Conservation (phyloP, 208 protist genomes). For the Acanthamoeba culbertsoni region DNA sequence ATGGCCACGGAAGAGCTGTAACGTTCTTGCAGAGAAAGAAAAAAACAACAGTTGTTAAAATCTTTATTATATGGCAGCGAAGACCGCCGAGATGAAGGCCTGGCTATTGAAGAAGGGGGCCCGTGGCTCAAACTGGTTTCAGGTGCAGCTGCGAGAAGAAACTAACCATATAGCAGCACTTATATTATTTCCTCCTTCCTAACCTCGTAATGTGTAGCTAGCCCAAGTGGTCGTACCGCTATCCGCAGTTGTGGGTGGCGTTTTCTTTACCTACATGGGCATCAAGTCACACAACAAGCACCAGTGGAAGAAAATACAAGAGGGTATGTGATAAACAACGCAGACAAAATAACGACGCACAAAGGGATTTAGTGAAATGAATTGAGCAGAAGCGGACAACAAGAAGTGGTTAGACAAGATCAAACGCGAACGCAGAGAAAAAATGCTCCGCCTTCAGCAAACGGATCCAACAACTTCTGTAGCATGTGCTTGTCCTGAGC, state of each 20-base stretch:
- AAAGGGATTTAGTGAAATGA: neutral
- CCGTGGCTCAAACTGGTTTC: conserved; percentile 3
- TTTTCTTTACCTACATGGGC: conserved; percentile 17
- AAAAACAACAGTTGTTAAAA: neutral
- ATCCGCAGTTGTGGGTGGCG: neutral
- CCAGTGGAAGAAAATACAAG: neutral
- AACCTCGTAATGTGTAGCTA: neutral
- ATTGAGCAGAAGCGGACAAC: neutral
- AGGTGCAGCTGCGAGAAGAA: neutral
- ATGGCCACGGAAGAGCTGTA: too few relatives aligned
- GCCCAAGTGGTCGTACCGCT: neutral
- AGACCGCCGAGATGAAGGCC: neutral
- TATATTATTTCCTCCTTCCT: neutral
- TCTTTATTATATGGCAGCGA: neutral
- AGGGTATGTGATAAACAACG: neutral
- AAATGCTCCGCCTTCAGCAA: conserved; percentile 9
- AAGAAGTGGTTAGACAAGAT: neutral
- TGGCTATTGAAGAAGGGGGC: neutral
- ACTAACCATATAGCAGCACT: neutral
- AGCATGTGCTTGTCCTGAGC: neutral
- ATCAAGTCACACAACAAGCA: conserved; percentile 30
- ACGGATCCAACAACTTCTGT: neutral
- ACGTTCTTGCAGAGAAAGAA: neutral
- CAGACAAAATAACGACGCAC: neutral
- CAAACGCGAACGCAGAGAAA: conserved; percentile 1